Evolutionary conservation across 2,329 filamentous ascomycete species (phyloP), one percentile per base, ranked within the genome.

Genomic region (Boeremia exigua): DNA sequence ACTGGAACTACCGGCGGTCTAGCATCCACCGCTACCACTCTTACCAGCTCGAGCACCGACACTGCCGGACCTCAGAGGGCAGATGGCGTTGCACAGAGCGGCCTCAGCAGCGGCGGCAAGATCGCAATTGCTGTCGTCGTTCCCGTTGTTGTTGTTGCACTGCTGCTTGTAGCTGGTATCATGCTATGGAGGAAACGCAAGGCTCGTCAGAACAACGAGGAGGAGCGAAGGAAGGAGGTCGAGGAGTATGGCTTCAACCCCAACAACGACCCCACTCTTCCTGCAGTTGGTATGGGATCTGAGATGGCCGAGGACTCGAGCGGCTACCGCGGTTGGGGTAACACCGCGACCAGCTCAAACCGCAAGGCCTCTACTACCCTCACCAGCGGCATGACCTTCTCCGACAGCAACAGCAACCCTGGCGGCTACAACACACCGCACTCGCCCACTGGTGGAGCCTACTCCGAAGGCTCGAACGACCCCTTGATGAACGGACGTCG

Each of bases 201-300:
- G 79, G 88, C 90, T 68, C 87, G 88, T 61, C 95, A 92, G 80
- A 86, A 87, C 60, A 90, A 89, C 12, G 92, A 95, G 71, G 95
- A 97, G 73, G 87, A 93, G 68, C 86, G 95, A 46, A 86, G 93
- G 61, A 97, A 97, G 79, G 95, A 99, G 77, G 92, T 97, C 10
- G 94, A 98, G 75, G 95, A 98, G 72, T 98, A 98, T 74, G 89
- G 90, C 29, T 98, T 93, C 81, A 98, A 98, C 75, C 95, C 95
- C n/a, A 98, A 98, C 77, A 88, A 92, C 57, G 93, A 97, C 72
- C 92, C 93, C 0, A 92, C 90, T 0, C 81, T 96, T 11, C 86
- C 86, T 7, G 81, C 82, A 9, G 80, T 85, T 14, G 80, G 77
- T 25, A 77, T 81, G 48, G 83, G 83, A 48, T 79, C 83, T 37